Base-by-base conservation (phyloP, 306 rosid species). In the Cajanus cajan region DNA sequence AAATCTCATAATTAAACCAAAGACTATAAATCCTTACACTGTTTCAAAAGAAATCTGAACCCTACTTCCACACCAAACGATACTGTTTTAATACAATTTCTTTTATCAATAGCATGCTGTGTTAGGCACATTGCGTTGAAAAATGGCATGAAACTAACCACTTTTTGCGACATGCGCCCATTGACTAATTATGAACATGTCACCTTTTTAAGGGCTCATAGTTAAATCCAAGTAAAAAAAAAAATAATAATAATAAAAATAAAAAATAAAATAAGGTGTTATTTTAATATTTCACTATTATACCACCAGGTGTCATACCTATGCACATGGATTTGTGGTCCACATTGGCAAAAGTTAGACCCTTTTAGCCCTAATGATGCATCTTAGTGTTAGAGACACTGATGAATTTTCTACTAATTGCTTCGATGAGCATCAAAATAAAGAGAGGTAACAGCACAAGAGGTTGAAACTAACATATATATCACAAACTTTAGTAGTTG, bases 251-350 rank as follows among this genome's bases (percentile, higher is more conserved):
- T n/a, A 13, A 25, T 0, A 19, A 3, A 52, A 54, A 19, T 0
- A 19, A 8, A 19, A 0, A 51, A 21, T 19, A 3, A 55, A 57
- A 25, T 24, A 57, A 57, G 22, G 43, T 33, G 19, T 8, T 11
- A 8, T 41, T 31, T 21, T 28, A 54, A 19, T 54, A 25, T 8
- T 39, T 31, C 48, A 79, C 50, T 21, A 58, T 61, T 41, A 39
- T 16, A 24, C n/a, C 19, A 13, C 21, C 18, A 59, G 2, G 66
- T 8, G 57, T 43, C 82, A 51, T 68, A 21, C 34, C 55, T 45
- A 40, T 80, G 73, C 76, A 68, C 74, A 69, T 78, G 52, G 12
- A 69, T 73, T 24, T 40, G 54, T 83, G 84, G 86, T 80, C 90
- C 83, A 59, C 47, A 12, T 39, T 13, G 47, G 19, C 25, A 24